Base-by-base conservation (phyloP, 805 yeast species). In the Starmerella etchellsii region DNA sequence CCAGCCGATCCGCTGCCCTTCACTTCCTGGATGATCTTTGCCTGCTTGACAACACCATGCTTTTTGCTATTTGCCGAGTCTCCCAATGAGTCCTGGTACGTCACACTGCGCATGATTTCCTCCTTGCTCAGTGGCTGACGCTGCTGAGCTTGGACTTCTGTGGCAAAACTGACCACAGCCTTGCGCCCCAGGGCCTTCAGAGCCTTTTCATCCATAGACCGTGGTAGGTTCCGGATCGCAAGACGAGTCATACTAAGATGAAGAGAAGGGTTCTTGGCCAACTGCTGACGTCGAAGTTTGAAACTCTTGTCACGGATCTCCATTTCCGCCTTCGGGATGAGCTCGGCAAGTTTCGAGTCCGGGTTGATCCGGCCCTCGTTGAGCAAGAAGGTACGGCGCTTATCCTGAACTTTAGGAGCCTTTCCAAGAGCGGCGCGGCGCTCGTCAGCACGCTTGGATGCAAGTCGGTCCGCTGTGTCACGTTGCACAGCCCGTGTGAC, bases 221-320 rank as follows among this genome's bases (percentile, higher is more conserved):
- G 75, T 34, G 98, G 98, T 38, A 91, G 63, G 58, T 91, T 91
- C 64, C 98, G 74, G 43, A 91, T 74, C 9, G 98, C 98, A 58
- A 91, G 71, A 66, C 98, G 76, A 1, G 97, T 88, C 63, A 88
- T 65, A n/a, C 95, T 83, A 44, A 91, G 65, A 67, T 88, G 97
- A 55, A 91, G 68, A 11, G 91, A 68, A 16, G 97, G 95, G 61
- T 88, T 91, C 53, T 82, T 81, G 58, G 80, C 78, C 54, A 91
- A 71, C 65, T 88, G 96, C 54, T 83, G 83, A 33, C 82, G 85
- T 63, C 98, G 74, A 56, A 83, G 66, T 50, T 78, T 71, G 61
- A 75, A 84, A 0, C 95, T 83, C 58, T 85, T 78, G 46, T 87
- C 94, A 61, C 98, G 74, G 36, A 88, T 63, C 54, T 81, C 93